Percentiles rank a stretch among this genome's conserved stretches.
These are phyloP conservation scores for Stephania japonica DNA, from an alignment of 164 flowering plant species.

Conservation along the genomic window DNA sequence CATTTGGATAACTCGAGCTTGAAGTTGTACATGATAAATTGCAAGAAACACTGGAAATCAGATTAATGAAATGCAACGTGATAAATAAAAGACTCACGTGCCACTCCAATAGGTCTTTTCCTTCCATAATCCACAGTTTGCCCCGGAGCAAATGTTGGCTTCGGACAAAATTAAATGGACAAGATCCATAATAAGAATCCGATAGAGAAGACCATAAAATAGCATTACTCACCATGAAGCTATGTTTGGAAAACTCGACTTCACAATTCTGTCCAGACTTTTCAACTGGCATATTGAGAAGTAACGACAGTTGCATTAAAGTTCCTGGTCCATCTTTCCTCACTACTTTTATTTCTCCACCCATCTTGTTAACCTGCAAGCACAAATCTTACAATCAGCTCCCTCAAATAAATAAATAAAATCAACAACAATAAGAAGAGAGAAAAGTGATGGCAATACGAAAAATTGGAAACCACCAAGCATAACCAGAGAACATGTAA, in stretches of 20 bases:
- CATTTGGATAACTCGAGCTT: too few species aligned
- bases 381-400: neutral
- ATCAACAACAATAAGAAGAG: neutral
- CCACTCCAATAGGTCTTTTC: neutral
- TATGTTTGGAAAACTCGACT: conserved; percentile 35
- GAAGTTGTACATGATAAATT: too few species aligned
- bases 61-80: neutral
- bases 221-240: conserved; percentile 41
- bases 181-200: neutral
- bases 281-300: conserved; percentile 49
- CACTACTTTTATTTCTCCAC: conserved; percentile 90
- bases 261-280: conserved; percentile 31
- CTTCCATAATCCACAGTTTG: neutral
- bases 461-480: neutral
- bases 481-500: neutral
- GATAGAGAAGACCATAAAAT: neutral
- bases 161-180: neutral
- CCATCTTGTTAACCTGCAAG: conserved; percentile 82
- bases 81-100: neutral
- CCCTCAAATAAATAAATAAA: neutral
- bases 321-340: conserved; percentile 89
- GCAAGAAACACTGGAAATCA: neutral
- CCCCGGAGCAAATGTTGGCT: neutral
- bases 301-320: conserved; percentile 64
- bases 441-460: neutral